phyloP scores from a whole-genome alignment of 208 protist species.

The Trypanosoma melophagium region DNA sequence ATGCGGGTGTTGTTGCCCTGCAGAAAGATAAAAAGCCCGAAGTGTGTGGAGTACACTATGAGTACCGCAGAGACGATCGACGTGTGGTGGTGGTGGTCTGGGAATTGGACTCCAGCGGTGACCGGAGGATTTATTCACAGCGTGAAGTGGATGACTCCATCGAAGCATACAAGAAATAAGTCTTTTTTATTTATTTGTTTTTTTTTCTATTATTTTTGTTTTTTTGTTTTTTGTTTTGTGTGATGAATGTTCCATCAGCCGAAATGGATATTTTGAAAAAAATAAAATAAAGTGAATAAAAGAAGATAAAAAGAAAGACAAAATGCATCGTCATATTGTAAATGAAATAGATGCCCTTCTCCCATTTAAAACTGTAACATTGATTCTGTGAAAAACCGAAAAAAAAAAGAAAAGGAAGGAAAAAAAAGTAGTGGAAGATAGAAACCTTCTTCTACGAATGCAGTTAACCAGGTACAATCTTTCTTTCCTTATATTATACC shows the following conservation, averaged over 20 bases:
- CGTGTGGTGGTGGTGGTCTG: conserved; percentile 56
- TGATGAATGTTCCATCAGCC: no score
- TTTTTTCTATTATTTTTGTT: background rate
- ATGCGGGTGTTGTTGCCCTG: conserved; percentile 27
- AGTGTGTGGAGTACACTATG: conserved; percentile 66
- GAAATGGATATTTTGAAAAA: no score
- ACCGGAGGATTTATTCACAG: conserved; percentile 59
- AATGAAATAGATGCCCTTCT: background rate
- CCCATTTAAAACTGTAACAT: background rate
- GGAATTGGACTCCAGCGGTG: conserved; percentile 72
- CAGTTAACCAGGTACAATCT: background rate
- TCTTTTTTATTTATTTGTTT: background rate
- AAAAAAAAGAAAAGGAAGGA: no score
- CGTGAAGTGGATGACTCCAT: conserved; percentile 26
- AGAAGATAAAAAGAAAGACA: background rate
- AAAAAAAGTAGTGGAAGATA: no score
- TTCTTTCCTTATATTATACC: no score
- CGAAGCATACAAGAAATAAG: conserved; percentile 26
- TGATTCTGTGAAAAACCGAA: no score
- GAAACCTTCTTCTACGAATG: background rate
- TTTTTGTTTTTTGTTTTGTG: background rate
- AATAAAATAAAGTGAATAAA: background rate
- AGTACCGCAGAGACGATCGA: conserved; percentile 69
- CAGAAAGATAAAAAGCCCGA: conserved; percentile 34
- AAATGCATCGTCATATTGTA: background rate